phyloP scores from a whole-genome alignment of 2,329 filamentous ascomycete genomes.

The Epichloe brachyelytri region DNA sequence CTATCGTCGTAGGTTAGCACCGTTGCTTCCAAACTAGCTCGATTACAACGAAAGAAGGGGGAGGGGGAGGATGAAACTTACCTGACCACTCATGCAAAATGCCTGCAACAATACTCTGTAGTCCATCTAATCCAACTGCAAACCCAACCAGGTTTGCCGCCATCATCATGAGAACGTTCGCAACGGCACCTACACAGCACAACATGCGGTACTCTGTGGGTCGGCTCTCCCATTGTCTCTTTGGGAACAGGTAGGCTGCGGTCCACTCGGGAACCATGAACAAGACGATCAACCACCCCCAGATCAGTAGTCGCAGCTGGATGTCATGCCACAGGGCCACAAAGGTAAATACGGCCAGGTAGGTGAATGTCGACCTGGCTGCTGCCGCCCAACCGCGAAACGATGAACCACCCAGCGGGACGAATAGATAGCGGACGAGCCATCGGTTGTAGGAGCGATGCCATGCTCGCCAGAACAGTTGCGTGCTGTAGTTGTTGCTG shows the following conservation, averaged over 20 bases:
- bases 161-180: slow-evolving; percentile 91
- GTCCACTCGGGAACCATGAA: slow-evolving; percentile 86
- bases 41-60: neutral
- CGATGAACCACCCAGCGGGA: slow-evolving; percentile 68
- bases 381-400: slow-evolving; percentile 31
- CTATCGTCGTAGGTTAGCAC: slow-evolving; percentile 26
- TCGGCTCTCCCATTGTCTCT: slow-evolving; percentile 52
- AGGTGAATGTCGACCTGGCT: slow-evolving; percentile 57
- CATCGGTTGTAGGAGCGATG: slow-evolving; percentile 92
- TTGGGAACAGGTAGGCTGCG: slow-evolving; percentile 59
- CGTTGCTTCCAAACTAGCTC: neutral
- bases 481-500: slow-evolving; percentile 82
- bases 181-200: slow-evolving; percentile 67
- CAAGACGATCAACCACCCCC: slow-evolving; percentile 92
- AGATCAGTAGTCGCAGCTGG: slow-evolving; percentile 75
- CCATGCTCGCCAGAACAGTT: slow-evolving; percentile 93
- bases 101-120: slow-evolving; percentile 61
- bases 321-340: slow-evolving; percentile 98
- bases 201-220: slow-evolving; percentile 68
- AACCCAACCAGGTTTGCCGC: slow-evolving; percentile 89
- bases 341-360: slow-evolving; percentile 82
- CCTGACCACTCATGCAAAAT: slow-evolving; percentile 65
- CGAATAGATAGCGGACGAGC: slow-evolving; percentile 86
- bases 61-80: slow-evolving; percentile 20
- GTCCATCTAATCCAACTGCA: slow-evolving; percentile 77